A percentile compares a stretch with the other conserved stretches of the same genome.
These are phyloP conservation scores for Fusarium sororula DNA, from an alignment of 2,329 filamentous ascomycete genomes.

Conservation along the genomic window DNA sequence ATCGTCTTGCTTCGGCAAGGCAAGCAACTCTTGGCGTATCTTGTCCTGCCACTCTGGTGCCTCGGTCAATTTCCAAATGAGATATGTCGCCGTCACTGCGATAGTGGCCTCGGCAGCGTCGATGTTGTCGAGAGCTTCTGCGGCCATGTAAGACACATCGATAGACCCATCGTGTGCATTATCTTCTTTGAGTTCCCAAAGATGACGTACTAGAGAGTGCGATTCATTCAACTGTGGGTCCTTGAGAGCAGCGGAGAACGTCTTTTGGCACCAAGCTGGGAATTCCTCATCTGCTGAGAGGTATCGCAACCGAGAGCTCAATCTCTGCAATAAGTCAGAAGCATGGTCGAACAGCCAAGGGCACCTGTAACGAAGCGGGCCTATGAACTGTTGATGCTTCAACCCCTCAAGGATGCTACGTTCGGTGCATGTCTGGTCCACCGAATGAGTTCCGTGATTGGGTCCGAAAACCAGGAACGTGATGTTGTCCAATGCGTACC, in stretches of 20 bases:
- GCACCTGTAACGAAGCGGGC: neutral
- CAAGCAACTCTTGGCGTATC: neutral
- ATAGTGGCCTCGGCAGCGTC: neutral
- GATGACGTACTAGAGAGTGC: neutral
- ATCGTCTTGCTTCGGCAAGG: neutral
- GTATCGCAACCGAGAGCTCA: neutral
- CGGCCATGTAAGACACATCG: neutral
- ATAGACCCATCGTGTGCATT: neutral
- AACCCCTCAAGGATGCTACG: neutral
- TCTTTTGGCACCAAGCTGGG: neutral
- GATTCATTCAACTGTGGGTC: neutral
- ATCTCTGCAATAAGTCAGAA: neutral
- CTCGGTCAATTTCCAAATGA: neutral
- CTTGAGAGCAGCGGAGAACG: neutral
- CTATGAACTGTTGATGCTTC: neutral
- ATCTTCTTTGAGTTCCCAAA: neutral
- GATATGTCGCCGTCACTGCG: neutral
- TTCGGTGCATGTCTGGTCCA: neutral
- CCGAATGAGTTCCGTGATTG: neutral
- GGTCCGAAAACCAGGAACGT: neutral
- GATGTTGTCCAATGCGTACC: neutral
- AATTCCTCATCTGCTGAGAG: neutral
- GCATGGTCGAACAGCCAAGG: neutral
- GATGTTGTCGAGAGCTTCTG: neutral
- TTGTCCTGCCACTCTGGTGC: neutral